phyloP scores from a whole-genome alignment of 345 rosid genomes.

The Zanthoxylum bungeanum region DNA sequence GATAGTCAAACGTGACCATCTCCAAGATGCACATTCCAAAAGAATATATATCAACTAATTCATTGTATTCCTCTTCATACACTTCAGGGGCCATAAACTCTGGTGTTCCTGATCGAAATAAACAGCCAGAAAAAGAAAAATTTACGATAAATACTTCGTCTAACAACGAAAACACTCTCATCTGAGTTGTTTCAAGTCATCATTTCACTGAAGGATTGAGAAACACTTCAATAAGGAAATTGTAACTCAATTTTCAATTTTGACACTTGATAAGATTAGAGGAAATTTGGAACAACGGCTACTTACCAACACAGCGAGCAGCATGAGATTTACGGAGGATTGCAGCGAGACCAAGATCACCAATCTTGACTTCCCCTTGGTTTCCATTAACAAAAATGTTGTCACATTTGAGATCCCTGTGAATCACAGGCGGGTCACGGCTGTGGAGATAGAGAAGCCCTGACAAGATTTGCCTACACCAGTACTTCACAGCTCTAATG shows the following conservation, averaged over 20 bases:
- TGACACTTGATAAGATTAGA: not conserved
- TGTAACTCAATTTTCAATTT: not conserved
- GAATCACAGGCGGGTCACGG: slow-evolving; percentile 85
- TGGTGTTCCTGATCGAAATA: slow-evolving; percentile 64
- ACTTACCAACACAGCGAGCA: slow-evolving; percentile 86
- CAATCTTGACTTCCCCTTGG: slow-evolving; percentile 98
- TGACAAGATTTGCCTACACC: slow-evolving; percentile 88
- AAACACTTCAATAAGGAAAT: not conserved
- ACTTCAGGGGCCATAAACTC: slow-evolving; percentile 99
- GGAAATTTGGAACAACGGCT: not conserved
- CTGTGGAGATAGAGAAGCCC: slow-evolving; percentile 89
- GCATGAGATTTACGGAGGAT: slow-evolving; percentile 90
- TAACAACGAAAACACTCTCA: not conserved
- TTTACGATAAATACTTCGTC: not conserved
- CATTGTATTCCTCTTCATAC: slow-evolving; percentile 94
- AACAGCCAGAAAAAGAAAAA: slow-evolving; percentile 1
- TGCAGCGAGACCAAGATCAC: slow-evolving; percentile 97
- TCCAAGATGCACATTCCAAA: slow-evolving; percentile 98
- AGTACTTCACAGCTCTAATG: slow-evolving; percentile 92
- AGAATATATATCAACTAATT: slow-evolving; percentile 90
- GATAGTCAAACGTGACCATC: slow-evolving; percentile 95
- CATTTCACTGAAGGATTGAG: not conserved
- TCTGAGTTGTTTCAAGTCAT: not conserved
- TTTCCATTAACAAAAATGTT: slow-evolving; percentile 96
- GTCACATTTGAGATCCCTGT: slow-evolving; percentile 97